Percentiles rank a stretch among this genome's conserved stretches.
These are phyloP conservation scores for Boechera divaricarpa DNA, from an alignment of 345 rosid species.

Conservation along the genomic window DNA sequence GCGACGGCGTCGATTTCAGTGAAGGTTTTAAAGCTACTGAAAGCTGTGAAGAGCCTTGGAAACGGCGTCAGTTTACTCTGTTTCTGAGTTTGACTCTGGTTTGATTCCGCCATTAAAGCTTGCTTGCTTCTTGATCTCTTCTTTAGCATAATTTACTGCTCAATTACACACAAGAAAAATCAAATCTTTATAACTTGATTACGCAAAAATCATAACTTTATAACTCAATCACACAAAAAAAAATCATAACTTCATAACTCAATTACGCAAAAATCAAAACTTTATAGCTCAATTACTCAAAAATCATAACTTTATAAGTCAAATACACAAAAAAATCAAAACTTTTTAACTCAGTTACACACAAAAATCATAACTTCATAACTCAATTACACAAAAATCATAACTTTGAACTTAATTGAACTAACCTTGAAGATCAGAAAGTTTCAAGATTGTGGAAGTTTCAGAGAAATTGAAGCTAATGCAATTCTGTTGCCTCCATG, in stretches of 20 bases:
- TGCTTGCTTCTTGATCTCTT: slow-evolving; percentile 55
- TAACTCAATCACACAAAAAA: neutral
- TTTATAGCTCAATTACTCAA: neutral
- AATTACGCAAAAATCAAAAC: neutral
- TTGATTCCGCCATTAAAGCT: slow-evolving; percentile 61
- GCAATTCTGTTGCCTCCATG: slow-evolving; percentile 45
- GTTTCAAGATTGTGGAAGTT: neutral
- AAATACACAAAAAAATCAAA: neutral
- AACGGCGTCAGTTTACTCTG: slow-evolving; percentile 59
- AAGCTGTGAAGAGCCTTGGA: slow-evolving; percentile 69
- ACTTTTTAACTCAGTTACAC: neutral
- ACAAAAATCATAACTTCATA: neutral
- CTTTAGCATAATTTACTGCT: slow-evolving; percentile 46
- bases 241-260: neutral
- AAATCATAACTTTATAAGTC: neutral
- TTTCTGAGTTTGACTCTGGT: slow-evolving; percentile 52
- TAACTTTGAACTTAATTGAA: neutral
- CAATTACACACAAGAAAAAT: neutral
- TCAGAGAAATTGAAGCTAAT: slow-evolving; percentile 24
- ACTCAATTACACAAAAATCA: neutral
- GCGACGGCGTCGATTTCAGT: slow-evolving; percentile 57
- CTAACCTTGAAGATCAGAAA: slow-evolving; percentile 28
- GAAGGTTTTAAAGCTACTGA: slow-evolving; percentile 56
- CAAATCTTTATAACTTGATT: neutral
- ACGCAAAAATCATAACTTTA: neutral